A percentile compares a stretch with the other conserved stretches of the same genome.
These are phyloP conservation scores for Chenopodium formosanum DNA, from an alignment of 148 eudicot species.

Conservation along the genomic window DNA sequence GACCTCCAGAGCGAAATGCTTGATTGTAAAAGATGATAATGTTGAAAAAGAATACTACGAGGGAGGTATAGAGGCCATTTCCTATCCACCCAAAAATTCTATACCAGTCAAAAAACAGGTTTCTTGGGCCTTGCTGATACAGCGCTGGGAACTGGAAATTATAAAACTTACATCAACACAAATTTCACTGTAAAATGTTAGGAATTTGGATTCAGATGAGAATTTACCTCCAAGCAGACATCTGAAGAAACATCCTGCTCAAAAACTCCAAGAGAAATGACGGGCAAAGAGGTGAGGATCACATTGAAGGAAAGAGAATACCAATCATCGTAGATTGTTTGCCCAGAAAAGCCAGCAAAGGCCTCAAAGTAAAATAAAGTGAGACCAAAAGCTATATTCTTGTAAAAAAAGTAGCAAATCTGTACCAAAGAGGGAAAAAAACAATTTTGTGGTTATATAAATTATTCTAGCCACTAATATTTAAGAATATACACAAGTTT, in stretches of 20 bases:
- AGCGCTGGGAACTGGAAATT: slow-evolving; percentile 76
- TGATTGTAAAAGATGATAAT: slow-evolving; percentile 63
- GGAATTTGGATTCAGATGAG: not conserved
- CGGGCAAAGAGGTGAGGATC: slow-evolving; percentile 83
- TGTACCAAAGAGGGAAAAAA: slow-evolving; percentile 30
- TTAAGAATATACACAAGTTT: not conserved
- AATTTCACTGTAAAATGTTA: not conserved
- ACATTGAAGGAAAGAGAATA: slow-evolving; percentile 82
- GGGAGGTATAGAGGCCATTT: slow-evolving; percentile 74
- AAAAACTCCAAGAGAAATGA: slow-evolving; percentile 87
- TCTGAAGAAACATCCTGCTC: slow-evolving; percentile 94
- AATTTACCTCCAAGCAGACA: slow-evolving; percentile 82
- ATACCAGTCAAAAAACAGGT: slow-evolving; percentile 84
- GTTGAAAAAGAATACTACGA: slow-evolving; percentile 68
- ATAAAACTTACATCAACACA: not conserved
- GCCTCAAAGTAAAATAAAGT: slow-evolving; percentile 95
- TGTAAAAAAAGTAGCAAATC: slow-evolving; percentile 98
- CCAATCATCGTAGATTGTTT: slow-evolving; percentile 87
- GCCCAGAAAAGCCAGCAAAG: slow-evolving; percentile 87
- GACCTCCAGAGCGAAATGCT: slow-evolving; percentile 61
- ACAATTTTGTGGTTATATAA: not conserved
- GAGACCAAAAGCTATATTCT: slow-evolving; percentile 91
- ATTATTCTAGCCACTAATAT: not conserved
- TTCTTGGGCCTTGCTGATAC: slow-evolving; percentile 88
- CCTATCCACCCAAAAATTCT: slow-evolving; percentile 87